Conservation (phyloP, 2,329 filamentous ascomycete genomes). For the Venturia carpophila region DNA sequence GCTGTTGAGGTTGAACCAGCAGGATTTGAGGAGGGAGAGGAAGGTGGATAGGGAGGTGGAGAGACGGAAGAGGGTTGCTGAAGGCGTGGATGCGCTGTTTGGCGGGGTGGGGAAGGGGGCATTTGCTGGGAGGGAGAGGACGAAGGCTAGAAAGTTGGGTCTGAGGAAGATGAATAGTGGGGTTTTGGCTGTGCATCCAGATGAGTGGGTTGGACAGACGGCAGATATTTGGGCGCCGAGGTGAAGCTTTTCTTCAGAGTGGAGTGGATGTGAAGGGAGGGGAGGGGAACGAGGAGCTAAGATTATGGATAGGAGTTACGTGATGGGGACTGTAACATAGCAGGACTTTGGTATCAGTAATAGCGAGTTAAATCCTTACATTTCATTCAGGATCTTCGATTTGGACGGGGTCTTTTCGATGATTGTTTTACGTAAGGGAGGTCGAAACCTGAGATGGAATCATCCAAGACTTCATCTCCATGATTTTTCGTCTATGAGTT, state of each 20-base stretch:
- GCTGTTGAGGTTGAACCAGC: slow-evolving; percentile 13
- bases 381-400: no score
- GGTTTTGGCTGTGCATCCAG: background rate
- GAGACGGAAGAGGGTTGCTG: slow-evolving; percentile 1
- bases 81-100: background rate
- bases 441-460: no score
- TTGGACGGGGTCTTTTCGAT: no score
- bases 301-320: no score
- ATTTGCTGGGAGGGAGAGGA: background rate
- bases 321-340: no score
- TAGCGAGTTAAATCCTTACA: no score
- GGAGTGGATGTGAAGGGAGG: no score
- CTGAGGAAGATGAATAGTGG: slow-evolving; percentile 2
- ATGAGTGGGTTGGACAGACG: slow-evolving; percentile 17
- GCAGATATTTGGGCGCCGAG: slow-evolving; percentile 3
- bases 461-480: no score
- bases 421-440: no score
- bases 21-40: slow-evolving; percentile 2
- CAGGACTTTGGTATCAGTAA: no score
- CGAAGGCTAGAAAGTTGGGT: slow-evolving; percentile 19
- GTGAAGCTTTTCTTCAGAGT: background rate
- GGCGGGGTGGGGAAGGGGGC: background rate
- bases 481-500: no score
- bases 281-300: no score
- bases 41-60: background rate